These are phyloP conservation scores for Goffeauzyma gilvescens DNA, from an alignment of 768 basidiomycete genomes.

Conservation along the genomic window DNA sequence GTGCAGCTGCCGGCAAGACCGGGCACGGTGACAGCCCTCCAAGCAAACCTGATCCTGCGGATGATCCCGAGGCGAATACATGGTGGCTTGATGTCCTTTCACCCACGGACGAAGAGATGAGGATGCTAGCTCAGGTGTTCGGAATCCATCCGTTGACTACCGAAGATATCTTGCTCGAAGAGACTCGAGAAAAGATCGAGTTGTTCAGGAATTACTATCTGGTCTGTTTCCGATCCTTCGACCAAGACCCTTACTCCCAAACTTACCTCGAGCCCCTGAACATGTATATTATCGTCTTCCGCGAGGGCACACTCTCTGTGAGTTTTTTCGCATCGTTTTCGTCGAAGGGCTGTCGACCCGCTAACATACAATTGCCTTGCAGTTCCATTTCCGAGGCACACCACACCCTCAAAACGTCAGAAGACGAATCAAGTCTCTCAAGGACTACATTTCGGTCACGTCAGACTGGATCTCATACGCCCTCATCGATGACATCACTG, in stretches of 20 bases:
- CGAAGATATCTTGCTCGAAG: constrained; percentile 98
- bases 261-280: constrained; percentile 94
- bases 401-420: constrained; percentile 97
- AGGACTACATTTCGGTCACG: constrained; percentile 95
- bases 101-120: constrained; percentile 98
- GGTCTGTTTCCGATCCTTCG: constrained; percentile 96
- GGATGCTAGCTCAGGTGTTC: constrained; percentile 86
- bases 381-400: constrained; percentile 96
- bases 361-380: constrained; percentile 1
- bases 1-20: constrained; percentile 9
- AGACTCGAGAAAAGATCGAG: constrained; percentile 98
- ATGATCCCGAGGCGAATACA: constrained; percentile 50
- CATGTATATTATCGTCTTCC: constrained; percentile 98
- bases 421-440: constrained; percentile 92
- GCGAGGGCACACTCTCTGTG: constrained; percentile 87
- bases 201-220: constrained; percentile 96
- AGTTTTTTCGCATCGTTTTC: constrained; percentile 23
- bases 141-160: constrained; percentile 92
- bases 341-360: neutral
- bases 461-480: constrained; percentile 99
- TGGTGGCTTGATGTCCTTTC: constrained; percentile 95
- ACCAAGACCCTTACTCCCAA: constrained; percentile 93
- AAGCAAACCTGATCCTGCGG: too few species aligned
- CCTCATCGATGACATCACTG: constrained; percentile 97
- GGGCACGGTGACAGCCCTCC: neutral